These are phyloP conservation scores for Marasmius sp. DNA, from an alignment of 1,284 basidiomycete species.

Conservation along the genomic window DNA sequence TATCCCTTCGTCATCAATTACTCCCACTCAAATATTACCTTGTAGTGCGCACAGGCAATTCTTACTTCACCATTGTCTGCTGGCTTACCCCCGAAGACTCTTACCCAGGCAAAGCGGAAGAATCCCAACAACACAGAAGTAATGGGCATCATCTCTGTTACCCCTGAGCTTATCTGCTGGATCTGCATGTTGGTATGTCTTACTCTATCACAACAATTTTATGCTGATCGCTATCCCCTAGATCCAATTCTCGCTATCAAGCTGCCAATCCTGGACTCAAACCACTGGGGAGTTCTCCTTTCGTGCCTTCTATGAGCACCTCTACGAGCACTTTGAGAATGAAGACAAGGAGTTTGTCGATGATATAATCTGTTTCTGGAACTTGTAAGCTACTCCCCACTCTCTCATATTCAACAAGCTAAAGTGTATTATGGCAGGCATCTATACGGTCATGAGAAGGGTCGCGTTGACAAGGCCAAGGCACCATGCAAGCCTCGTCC, in stretches of 20 bases:
- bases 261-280: neutral
- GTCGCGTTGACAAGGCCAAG: neutral
- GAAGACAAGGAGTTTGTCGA: conserved; percentile 19
- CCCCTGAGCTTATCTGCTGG: neutral
- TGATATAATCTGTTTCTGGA: conserved; percentile 16
- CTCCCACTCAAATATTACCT: neutral
- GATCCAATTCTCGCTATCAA: neutral
- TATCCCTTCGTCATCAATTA: too few species aligned
- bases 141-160: neutral
- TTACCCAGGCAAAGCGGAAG: neutral
- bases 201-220: neutral
- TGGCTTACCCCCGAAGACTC: neutral
- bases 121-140: neutral
- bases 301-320: neutral
- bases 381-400: neutral
- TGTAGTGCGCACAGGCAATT: neutral
- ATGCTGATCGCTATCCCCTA: neutral
- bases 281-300: neutral
- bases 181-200: neutral
- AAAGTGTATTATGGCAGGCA: neutral
- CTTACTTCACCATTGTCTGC: neutral
- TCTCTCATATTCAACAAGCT: neutral
- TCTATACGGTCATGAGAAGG: neutral
- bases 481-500: neutral
- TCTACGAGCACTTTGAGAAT: neutral